These are phyloP conservation scores for Kluyveromyces dobzhanskii DNA, from an alignment of 805 yeast genomes.

Conservation along the genomic window DNA sequence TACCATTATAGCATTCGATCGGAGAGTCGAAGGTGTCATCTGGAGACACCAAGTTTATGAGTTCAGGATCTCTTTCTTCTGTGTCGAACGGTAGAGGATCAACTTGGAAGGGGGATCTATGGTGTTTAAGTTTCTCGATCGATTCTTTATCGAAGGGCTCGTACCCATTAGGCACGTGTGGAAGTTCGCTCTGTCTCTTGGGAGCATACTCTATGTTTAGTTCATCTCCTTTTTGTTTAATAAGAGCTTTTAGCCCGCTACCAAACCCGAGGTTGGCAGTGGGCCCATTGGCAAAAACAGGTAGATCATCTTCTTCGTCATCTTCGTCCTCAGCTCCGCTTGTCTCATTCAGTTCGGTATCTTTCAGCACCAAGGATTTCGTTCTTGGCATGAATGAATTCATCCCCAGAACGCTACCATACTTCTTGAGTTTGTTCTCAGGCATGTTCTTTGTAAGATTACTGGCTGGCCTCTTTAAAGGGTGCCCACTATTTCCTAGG, in stretches of 20 bases:
- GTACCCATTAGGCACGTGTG: conserved; percentile 38
- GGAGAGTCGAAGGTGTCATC: not conserved
- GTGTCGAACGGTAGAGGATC: conserved; percentile 10
- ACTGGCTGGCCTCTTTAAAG: conserved; percentile 4
- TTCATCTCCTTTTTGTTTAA: conserved; percentile 22
- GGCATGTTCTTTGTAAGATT: conserved; percentile 8
- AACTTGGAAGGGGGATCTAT: conserved; percentile 15
- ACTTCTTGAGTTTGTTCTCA: conserved; percentile 23
- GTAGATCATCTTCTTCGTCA: conserved; percentile 10
- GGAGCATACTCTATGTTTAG: conserved; percentile 45
- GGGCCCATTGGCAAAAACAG: conserved; percentile 6
- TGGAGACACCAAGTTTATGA: conserved; percentile 13
- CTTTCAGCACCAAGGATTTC: conserved; percentile 26
- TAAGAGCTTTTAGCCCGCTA: conserved; percentile 14
- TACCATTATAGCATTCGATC: not conserved
- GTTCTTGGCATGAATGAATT: conserved; percentile 19
- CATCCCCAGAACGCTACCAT: conserved; percentile 22
- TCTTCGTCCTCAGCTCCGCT: conserved; percentile 10
- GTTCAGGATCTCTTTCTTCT: conserved; percentile 20
- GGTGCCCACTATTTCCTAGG: not conserved
- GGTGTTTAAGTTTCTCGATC: conserved; percentile 19
- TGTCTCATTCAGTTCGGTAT: conserved; percentile 11
- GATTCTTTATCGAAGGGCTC: conserved; percentile 33
- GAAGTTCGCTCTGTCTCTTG: conserved; percentile 29
- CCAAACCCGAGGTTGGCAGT: conserved; percentile 12